Evolutionary conservation across 345 rosid genomes (phyloP).

Genomic region (Abelmoschus esculentus): DNA sequence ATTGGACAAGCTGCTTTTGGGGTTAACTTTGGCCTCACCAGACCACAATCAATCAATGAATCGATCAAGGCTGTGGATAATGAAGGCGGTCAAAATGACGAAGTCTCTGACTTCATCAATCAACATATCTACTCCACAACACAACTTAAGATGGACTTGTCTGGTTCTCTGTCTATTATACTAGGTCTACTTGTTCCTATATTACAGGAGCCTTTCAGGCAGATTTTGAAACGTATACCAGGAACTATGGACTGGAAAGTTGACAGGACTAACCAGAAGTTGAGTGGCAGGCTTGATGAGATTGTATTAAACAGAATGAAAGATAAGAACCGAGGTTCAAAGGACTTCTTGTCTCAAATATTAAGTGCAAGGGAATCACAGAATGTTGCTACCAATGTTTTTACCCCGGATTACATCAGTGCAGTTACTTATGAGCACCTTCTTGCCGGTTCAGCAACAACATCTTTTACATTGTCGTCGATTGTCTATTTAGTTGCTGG

Average conservation of each 20-base stretch:
- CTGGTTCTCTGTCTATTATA: conserved; percentile 77
- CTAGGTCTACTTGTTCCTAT: conserved; percentile 65
- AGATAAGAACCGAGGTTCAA: conserved; percentile 40
- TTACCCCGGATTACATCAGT: conserved; percentile 63
- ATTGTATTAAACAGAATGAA: conserved; percentile 62
- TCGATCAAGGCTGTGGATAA: conserved; percentile 1
- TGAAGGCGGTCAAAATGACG: conserved; percentile 21
- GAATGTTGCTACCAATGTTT: conserved; percentile 36
- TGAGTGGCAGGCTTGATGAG: conserved; percentile 57
- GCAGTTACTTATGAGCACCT: conserved; percentile 90
- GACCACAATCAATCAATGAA: conserved; percentile 22
- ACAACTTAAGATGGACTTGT: conserved; percentile 87
- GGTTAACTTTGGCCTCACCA: conserved; percentile 67
- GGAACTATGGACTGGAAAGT: conserved; percentile 86
- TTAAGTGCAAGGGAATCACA: conserved; percentile 61
- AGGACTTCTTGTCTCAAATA: conserved; percentile 71
- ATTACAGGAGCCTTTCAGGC: conserved; percentile 81
- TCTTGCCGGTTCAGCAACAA: conserved; percentile 89
- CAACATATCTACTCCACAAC: conserved; percentile 88
- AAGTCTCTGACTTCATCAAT: conserved; percentile 60
- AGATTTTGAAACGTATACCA: conserved; percentile 72
- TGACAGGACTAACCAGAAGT: conserved; percentile 43
- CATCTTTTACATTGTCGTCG: conserved; percentile 72
- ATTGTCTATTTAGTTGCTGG: conserved; percentile 62
- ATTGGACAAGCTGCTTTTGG: conserved; percentile 91